Percentiles rank a stretch among this genome's conserved stretches.
phyloP scores from a whole-genome alignment of 805 yeast species.

The Ogataea pini region DNA sequence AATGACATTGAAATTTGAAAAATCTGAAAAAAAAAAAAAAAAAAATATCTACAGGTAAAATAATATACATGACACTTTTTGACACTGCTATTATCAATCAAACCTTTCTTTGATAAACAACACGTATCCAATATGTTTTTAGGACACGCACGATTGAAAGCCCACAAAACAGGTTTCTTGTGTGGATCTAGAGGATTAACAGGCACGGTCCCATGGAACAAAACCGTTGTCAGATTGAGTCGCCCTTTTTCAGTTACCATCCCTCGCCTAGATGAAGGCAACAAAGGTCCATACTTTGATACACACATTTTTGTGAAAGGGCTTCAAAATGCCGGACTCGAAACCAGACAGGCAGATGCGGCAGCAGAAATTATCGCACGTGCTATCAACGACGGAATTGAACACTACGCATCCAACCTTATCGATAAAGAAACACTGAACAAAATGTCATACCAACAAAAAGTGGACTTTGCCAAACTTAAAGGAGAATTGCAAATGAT shows the following conservation, averaged over 20 bases:
- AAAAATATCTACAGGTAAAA: background rate
- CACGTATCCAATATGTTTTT: background rate
- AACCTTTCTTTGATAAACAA: background rate
- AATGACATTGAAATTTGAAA: too few species aligned
- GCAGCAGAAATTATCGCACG: slow-evolving; percentile 71
- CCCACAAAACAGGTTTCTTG: too few species aligned
- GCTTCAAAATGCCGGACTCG: slow-evolving; percentile 65
- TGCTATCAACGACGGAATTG: slow-evolving; percentile 80
- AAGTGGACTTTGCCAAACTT: slow-evolving; percentile 93
- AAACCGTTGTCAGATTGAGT: too few species aligned
- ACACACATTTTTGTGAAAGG: slow-evolving; percentile 72
- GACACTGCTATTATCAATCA: background rate
- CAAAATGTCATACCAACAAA: slow-evolving; percentile 88
- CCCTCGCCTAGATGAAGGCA: background rate
- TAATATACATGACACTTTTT: too few species aligned
- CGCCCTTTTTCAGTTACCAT: background rate
- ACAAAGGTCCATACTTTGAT: slow-evolving; percentile 52
- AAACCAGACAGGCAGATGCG: slow-evolving; percentile 72
- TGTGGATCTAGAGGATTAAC: too few species aligned
- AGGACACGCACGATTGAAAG: too few species aligned
- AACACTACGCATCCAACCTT: slow-evolving; percentile 69
- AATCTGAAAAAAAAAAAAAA: background rate
- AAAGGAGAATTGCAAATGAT: slow-evolving; percentile 88
- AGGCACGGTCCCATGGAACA: too few species aligned
- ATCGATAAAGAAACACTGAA: slow-evolving; percentile 85